phyloP scores from a whole-genome alignment of 2,329 filamentous ascomycete species.

The Aspergillus carbonarius region DNA sequence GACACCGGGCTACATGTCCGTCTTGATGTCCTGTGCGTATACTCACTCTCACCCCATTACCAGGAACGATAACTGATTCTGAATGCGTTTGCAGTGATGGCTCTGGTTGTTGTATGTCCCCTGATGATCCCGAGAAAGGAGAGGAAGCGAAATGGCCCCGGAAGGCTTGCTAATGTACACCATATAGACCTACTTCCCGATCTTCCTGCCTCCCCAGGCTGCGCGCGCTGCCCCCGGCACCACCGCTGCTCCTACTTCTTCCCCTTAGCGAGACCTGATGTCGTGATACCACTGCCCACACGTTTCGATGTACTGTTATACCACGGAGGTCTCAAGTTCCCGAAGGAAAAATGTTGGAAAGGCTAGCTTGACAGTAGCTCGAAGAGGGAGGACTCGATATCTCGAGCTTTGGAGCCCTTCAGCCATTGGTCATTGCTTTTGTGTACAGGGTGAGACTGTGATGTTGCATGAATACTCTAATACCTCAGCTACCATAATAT shows the following conservation, averaged over 20 bases:
- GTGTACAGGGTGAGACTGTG: background rate
- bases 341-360: background rate
- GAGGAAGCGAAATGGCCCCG: background rate
- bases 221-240: slow-evolving; percentile 39
- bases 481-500: slow-evolving; percentile 5
- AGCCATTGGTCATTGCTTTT: background rate
- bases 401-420: background rate
- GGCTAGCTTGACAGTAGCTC: background rate
- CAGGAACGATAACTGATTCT: slow-evolving; percentile 16
- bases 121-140: slow-evolving; percentile 8
- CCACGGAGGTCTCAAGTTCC: background rate
- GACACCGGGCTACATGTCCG: slow-evolving; percentile 72
- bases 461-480: slow-evolving; percentile 3
- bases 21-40: slow-evolving; percentile 73
- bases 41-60: background rate
- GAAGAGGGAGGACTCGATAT: background rate
- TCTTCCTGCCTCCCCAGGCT: slow-evolving; percentile 61
- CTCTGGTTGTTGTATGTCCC: slow-evolving; percentile 52
- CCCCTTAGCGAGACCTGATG: slow-evolving; percentile 12
- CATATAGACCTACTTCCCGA: slow-evolving; percentile 61
- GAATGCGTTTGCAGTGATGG: slow-evolving; percentile 53
- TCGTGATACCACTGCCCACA: slow-evolving; percentile 6
- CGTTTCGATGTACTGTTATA: background rate
- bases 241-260: slow-evolving; percentile 46
- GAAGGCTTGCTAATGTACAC: slow-evolving; percentile 11